Conservation (phyloP, 495 filamentous ascomycete genomes). For the Aspergillus cavernicola region DNA sequence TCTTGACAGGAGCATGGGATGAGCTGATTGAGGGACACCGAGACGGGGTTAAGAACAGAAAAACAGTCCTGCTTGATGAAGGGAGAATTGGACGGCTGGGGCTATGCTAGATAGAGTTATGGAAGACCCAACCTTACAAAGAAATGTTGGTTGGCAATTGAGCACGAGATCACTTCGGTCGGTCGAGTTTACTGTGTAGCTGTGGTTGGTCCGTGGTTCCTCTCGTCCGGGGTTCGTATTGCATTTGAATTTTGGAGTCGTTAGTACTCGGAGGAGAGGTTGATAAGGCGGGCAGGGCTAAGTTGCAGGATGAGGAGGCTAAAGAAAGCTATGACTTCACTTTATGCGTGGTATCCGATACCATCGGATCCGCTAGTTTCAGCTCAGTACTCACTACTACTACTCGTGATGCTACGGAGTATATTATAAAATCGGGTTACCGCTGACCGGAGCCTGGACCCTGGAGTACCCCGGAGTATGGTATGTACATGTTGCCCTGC, state of each 20-base stretch:
- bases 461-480: neutral
- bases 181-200: neutral
- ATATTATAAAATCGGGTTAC: neutral
- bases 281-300: neutral
- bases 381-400: too few species aligned
- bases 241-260: neutral
- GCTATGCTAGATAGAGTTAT: too few species aligned
- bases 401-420: neutral
- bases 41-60: too few species aligned
- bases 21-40: too few species aligned
- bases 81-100: too few species aligned
- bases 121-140: too few species aligned
- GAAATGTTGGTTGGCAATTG: neutral
- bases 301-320: neutral
- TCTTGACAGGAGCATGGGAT: too few species aligned
- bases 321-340: neutral
- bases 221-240: constrained; percentile 8
- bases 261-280: neutral
- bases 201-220: constrained; percentile 1
- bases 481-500: too few species aligned
- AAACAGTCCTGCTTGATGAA: too few species aligned
- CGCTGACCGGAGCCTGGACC: neutral
- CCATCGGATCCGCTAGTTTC: too few species aligned
- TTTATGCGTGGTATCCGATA: neutral
- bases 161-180: constrained; percentile 2